Conservation (phyloP, 257 asterid genomes). For the Catharanthus roseus region DNA sequence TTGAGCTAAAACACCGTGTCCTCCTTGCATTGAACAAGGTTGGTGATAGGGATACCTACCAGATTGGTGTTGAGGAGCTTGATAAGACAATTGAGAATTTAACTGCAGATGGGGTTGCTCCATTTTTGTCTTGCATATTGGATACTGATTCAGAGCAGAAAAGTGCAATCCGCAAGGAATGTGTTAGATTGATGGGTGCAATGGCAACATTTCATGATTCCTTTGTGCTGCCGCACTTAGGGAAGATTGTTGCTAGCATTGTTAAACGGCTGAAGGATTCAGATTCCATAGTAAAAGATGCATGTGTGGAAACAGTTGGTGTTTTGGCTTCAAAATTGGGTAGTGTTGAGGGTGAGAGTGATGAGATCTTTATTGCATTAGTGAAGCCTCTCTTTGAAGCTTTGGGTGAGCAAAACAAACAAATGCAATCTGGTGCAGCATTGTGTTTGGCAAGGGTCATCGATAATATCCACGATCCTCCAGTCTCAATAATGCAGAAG, state of each 20-base stretch:
- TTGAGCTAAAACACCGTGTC: conserved; percentile 78
- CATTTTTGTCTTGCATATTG: conserved; percentile 73
- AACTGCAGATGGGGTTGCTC: conserved; percentile 61
- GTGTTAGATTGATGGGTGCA: conserved; percentile 73
- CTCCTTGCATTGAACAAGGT: conserved; percentile 76
- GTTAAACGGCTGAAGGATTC: conserved; percentile 88
- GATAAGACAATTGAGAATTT: conserved; percentile 62
- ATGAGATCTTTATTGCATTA: conserved; percentile 54
- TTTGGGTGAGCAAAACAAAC: conserved; percentile 84
- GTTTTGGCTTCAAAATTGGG: conserved; percentile 72
- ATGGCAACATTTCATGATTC: conserved; percentile 57
- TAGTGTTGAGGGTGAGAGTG: conserved; percentile 44
- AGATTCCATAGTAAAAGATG: conserved; percentile 81
- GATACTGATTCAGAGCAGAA: conserved; percentile 79
- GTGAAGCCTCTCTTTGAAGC: conserved; percentile 96
- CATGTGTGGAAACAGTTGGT: conserved; percentile 73
- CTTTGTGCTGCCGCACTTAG: conserved; percentile 61
- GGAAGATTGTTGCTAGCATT: conserved; percentile 71
- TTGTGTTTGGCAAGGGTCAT: conserved; percentile 79
- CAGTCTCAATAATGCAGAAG: conserved; percentile 72
- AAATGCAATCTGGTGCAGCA: conserved; percentile 79
- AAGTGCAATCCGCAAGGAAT: conserved; percentile 85
- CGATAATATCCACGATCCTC: conserved; percentile 73
- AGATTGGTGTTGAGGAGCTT: conserved; percentile 78
- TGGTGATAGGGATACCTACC: conserved; percentile 88